Conservation (phyloP, 2,329 filamentous ascomycete species). For the Paecilomyces dactylethromorphus region DNA sequence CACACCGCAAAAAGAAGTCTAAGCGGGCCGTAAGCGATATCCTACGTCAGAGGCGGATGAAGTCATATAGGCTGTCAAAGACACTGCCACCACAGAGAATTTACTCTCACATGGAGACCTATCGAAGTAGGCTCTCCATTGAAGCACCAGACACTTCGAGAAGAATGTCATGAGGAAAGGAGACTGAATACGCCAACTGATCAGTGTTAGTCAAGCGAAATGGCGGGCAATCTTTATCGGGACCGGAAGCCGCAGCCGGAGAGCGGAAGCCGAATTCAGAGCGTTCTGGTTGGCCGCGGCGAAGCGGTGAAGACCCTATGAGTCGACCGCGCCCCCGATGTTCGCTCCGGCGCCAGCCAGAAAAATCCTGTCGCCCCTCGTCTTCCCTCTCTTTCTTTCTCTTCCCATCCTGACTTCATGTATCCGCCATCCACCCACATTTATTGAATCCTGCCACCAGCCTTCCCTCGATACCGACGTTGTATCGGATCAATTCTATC, state of each 20-base stretch:
- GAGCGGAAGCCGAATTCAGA: background rate
- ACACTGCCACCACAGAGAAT: too few species aligned
- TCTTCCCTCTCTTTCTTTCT: slow-evolving; percentile 8
- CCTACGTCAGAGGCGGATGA: too few species aligned
- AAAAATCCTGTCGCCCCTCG: background rate
- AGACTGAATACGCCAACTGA: too few species aligned
- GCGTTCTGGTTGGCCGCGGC: background rate
- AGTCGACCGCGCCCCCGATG: background rate
- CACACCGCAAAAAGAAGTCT: too few species aligned
- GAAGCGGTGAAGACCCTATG: background rate
- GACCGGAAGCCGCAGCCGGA: background rate
- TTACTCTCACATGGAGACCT: too few species aligned
- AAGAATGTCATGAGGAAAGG: too few species aligned
- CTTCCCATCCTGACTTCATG: slow-evolving; percentile 16
- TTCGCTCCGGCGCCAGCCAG: background rate
- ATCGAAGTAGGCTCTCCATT: too few species aligned
- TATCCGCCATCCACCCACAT: slow-evolving; percentile 10
- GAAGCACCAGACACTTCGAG: too few species aligned
- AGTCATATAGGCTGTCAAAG: too few species aligned
- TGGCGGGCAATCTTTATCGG: background rate
- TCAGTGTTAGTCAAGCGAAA: too few species aligned
- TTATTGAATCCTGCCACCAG: slow-evolving; percentile 6
- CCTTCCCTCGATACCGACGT: background rate
- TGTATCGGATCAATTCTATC: background rate
- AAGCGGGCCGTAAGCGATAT: too few species aligned